Base-by-base conservation (phyloP, 805 yeast genomes). In the Teunomyces barrocoloradensis region DNA sequence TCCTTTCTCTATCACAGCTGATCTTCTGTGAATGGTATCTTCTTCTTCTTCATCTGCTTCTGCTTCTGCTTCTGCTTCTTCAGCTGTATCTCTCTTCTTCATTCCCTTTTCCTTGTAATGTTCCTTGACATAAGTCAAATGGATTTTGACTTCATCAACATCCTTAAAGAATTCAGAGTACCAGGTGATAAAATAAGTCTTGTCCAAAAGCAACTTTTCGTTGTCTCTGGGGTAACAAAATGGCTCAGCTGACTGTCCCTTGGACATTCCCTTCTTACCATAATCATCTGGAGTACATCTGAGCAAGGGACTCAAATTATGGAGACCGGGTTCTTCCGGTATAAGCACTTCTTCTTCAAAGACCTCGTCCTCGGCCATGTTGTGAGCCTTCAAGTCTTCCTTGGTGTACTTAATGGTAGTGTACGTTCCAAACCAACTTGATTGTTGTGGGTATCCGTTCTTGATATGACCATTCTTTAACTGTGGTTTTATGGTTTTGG, bases 261-360 rank as follows among this genome's bases (percentile, higher is more conserved):
- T 81, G 27, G 82, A 84, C 32, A 72, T 49, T 6, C 91, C 92
- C 60, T 83, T 85, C 54, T 74, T 77, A 58, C 70, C 75, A 61
- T 87, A 89, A 42, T 78, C 67, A 45, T 85, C 85, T 2, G 97
- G 97, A 3, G 90, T 87, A 68, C 97, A 89, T 67, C 96, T 77
- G 59, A 88, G 77, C 42, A 89, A 64, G 0, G 97, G 97, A 59
- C 84, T 87, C 61, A 89, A 71, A 15, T 77, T 68, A 23, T 81
- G 84, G 58, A 87, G 85, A 0, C 87, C 81, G n/a, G 76, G 75
- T 63, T 87, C 95, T 64, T 89, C 96, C 4, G 80, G 83, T 18
- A 78, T 60, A 56, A 62, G 76, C 17, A 65, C 58, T 37, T 79
- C 81, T 54, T 89, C 89, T 47, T 72, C 77, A 56, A 76, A 79